Evolutionary conservation across 148 eudicot genomes (phyloP).

Genomic region (Rhododendron henanense): DNA sequence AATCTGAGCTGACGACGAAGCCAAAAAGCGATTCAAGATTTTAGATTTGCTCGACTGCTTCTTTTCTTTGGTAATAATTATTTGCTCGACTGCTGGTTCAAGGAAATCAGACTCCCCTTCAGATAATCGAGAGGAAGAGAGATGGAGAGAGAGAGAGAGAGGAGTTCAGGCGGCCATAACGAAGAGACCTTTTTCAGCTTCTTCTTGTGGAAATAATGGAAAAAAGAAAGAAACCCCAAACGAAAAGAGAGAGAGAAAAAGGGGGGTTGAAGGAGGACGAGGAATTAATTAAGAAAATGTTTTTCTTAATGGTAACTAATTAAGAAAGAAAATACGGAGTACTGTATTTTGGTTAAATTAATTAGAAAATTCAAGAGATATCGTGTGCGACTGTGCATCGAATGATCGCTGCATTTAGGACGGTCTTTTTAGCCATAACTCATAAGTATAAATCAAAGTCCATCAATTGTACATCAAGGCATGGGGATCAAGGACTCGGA

Average conservation of each 20-base stretch:
- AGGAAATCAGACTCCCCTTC: constrained; percentile 1
- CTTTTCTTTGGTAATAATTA: background rate
- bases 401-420: constrained; percentile 6
- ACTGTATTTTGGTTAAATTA: background rate
- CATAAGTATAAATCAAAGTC: background rate
- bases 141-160: background rate
- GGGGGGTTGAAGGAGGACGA: background rate
- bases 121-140: background rate
- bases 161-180: constrained; percentile 20
- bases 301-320: background rate
- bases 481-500: background rate
- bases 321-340: background rate
- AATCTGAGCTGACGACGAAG: background rate
- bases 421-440: background rate
- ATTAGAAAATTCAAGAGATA: background rate
- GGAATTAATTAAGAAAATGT: background rate
- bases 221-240: background rate
- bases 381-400: background rate
- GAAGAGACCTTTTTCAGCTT: background rate
- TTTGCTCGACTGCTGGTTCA: background rate
- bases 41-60: background rate
- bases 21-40: background rate
- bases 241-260: background rate
- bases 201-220: background rate
- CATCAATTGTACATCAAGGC: background rate